Percentiles rank a stretch among this genome's conserved stretches.
Conservation (phyloP, 768 basidiomycete species). For the Candolleomyces eurysporus region DNA sequence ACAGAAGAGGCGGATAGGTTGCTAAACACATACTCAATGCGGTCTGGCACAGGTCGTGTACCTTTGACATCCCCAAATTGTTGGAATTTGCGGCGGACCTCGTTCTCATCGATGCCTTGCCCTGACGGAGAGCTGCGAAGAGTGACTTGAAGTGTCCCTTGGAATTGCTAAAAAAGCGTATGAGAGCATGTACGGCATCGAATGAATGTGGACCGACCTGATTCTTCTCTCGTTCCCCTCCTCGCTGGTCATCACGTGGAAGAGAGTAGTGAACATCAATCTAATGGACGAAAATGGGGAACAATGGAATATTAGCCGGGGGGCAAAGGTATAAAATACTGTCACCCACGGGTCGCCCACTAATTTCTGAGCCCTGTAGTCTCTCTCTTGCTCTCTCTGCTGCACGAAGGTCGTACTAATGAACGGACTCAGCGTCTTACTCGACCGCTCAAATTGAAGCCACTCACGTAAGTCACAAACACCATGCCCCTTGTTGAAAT, state of each 20-base stretch:
- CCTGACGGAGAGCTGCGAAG: conserved; percentile 68
- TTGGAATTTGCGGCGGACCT: conserved; percentile 83
- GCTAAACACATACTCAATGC: conserved; percentile 48
- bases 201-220: conserved; percentile 53
- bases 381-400: conserved; percentile 91
- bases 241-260: conserved; percentile 82
- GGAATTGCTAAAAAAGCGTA: conserved; percentile 49
- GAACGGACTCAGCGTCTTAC: conserved; percentile 15
- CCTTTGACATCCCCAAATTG: conserved; percentile 89
- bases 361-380: conserved; percentile 86
- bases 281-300: conserved; percentile 37
- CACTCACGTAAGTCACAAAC: conserved; percentile 95
- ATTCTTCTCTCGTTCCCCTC: conserved; percentile 74
- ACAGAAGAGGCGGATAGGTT: neutral
- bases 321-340: conserved; percentile 4
- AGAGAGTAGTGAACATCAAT: conserved; percentile 99
- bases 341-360: conserved; percentile 78
- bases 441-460: neutral
- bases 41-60: conserved; percentile 63
- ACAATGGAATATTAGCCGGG: conserved; percentile 19
- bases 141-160: conserved; percentile 83
- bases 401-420: conserved; percentile 86
- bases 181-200: neutral
- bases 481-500: conserved; percentile 97
- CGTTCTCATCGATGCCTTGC: conserved; percentile 76